Conservation (phyloP, 2,329 filamentous ascomycete species). For the Phyllosticta capitalensis region DNA sequence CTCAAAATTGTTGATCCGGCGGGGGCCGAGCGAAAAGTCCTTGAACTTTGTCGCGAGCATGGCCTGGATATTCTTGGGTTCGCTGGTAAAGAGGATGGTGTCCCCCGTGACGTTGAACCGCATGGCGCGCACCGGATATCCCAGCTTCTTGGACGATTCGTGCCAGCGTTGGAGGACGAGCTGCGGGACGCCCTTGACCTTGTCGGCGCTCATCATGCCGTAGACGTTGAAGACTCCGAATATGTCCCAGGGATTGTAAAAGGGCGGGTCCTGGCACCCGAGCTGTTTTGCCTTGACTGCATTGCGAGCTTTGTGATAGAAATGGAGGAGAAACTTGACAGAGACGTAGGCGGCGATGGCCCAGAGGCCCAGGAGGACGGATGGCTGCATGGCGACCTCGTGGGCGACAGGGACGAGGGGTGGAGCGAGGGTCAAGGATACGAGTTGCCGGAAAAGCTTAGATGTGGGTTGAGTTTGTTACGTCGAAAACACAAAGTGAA, state of each 20-base stretch:
- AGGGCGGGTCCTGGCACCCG: constrained; percentile 38
- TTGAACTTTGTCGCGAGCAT: constrained; percentile 38
- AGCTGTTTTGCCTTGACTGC: constrained; percentile 28
- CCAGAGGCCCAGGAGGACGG: constrained; percentile 20
- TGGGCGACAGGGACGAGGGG: background rate
- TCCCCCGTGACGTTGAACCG: constrained; percentile 33
- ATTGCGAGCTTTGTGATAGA: constrained; percentile 20
- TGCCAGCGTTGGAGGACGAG: constrained; percentile 18
- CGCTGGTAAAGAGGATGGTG: constrained; percentile 31
- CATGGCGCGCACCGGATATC: constrained; percentile 19
- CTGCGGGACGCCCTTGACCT: constrained; percentile 24
- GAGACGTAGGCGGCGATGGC: constrained; percentile 23
- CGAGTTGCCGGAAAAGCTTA: background rate
- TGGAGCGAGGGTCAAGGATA: background rate
- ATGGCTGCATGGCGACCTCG: constrained; percentile 17
- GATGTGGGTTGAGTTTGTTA: background rate
- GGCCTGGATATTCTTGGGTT: constrained; percentile 41
- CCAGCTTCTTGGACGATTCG: constrained; percentile 16
- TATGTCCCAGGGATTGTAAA: constrained; percentile 40
- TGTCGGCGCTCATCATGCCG: constrained; percentile 30
- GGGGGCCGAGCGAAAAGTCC: constrained; percentile 33
- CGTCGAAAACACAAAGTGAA: background rate
- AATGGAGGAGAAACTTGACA: background rate
- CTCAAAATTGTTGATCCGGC: constrained; percentile 26
- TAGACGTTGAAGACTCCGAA: constrained; percentile 44